Evolutionary conservation across 108 stramenopile genomes (phyloP), one percentile per base, ranked within the genome.

Genomic region (Cyclotella cryptica): DNA sequence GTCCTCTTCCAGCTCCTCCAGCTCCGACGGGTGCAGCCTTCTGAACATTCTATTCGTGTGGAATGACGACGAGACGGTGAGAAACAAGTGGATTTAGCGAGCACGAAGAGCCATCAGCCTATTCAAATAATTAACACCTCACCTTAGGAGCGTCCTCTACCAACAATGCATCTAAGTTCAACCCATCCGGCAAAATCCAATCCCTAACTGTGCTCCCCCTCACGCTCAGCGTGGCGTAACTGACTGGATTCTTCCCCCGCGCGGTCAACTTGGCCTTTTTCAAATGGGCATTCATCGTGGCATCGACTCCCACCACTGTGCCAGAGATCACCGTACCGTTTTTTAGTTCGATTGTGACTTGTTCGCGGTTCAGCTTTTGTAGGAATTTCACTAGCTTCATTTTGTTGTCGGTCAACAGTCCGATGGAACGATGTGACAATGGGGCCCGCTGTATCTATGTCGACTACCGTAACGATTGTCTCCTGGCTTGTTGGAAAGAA

Each of bases 261-360:
- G 95, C 88, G n/a, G 95, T 97, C 28, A 98, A 89, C 82, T 97
- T 97, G 61, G 93, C 99, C 75, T 98, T 97, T 70, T 94, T 94
- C 44, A 99, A 79, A 87, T 98, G 97, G 45, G 96, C 98, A 89
- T 99, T 99, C 99, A 99, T 99, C 39, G 94, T 95, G 45, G 98
- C 93, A 75, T 99, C 99, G 28, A 99, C 98, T 18, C 98, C 97
- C 6, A 93, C 87, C 35, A 99, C 91, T 0, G 99, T 99, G 27
- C 99, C 99, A 61, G 91, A 91, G 49, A 99, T 84, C 0, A 97
- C 97, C 14, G 98, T 98, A 17, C 99, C 99, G 86, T 99, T 99
- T 85, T 99, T 99, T 13, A 99, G 93, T 68, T 99, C 99, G 46
- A 98, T 96, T 27, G 98, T 99, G 21, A 99, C 98, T 64, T 98